Conservation (phyloP, 768 basidiomycete species). For the Lactifluus echinatus region DNA sequence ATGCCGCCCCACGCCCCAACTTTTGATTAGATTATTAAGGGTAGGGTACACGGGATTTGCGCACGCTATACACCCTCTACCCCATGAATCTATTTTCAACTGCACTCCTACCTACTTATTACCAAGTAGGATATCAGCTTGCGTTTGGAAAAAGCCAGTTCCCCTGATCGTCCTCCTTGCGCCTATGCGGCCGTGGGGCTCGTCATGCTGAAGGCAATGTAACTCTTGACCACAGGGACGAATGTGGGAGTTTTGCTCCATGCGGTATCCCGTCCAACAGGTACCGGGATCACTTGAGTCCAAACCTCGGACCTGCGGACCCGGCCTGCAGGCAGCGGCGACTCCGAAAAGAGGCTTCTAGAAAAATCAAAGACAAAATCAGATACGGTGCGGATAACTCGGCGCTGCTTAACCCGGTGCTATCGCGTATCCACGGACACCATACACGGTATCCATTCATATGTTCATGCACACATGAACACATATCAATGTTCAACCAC, state of each 20-base stretch:
- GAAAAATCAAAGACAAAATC: not conserved
- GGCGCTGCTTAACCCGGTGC: not conserved
- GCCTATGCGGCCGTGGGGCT: too few species aligned
- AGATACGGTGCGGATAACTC: not conserved
- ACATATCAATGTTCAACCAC: not conserved
- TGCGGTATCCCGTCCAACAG: not conserved
- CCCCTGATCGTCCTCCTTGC: slow-evolving; percentile 2
- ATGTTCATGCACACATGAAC: not conserved
- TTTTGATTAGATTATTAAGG: not conserved
- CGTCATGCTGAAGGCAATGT: too few species aligned
- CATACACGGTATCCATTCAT: not conserved
- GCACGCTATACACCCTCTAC: slow-evolving; percentile 1
- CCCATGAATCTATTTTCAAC: slow-evolving; percentile 7
- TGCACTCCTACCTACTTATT: not conserved
- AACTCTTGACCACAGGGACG: not conserved
- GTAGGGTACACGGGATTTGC: not conserved
- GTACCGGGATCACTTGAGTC: not conserved
- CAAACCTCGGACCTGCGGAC: not conserved
- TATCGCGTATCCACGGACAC: slow-evolving; percentile 1
- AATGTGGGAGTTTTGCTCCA: not conserved
- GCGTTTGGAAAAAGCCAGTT: not conserved
- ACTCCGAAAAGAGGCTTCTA: not conserved
- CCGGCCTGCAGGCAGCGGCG: not conserved
- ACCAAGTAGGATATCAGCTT: not conserved
- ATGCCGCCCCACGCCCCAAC: too few species aligned